Evolutionary conservation across 441 rosid species (phyloP).

Genomic region (Jatropha multifida): DNA sequence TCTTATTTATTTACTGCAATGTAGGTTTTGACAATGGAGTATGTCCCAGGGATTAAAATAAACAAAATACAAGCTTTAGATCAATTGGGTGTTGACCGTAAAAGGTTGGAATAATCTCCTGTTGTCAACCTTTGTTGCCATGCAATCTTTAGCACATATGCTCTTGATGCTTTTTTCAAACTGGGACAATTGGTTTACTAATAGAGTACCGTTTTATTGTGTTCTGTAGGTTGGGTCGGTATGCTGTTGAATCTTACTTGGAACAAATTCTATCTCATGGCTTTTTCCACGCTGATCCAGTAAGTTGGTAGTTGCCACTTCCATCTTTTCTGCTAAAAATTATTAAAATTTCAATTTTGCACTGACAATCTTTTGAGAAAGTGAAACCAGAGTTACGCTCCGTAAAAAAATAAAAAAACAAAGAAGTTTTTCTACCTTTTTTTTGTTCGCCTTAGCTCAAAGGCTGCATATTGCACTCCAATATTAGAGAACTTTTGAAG

Average conservation of each 20-base stretch:
- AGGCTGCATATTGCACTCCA: not conserved
- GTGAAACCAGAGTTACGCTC: not conserved
- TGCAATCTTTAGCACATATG: constrained; percentile 9
- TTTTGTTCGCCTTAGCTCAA: too few relatives aligned
- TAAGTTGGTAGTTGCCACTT: constrained; percentile 34
- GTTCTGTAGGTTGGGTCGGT: constrained; percentile 75
- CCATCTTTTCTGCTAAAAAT: constrained; percentile 10
- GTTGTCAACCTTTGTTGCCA: constrained; percentile 2
- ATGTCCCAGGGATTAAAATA: constrained; percentile 98
- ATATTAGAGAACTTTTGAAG: not conserved
- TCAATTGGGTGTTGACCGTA: constrained; percentile 90
- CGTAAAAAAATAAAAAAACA: too few relatives aligned
- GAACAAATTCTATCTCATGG: constrained; percentile 99
- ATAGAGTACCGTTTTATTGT: not conserved
- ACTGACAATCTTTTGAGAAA: not conserved
- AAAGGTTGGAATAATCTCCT: constrained; percentile 57
- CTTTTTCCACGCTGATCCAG: constrained; percentile 98
- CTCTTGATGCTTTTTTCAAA: constrained; percentile 12
- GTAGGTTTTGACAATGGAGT: constrained; percentile 93
- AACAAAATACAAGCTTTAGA: constrained; percentile 88
- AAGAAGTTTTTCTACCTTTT: too few relatives aligned
- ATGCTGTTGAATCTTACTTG: constrained; percentile 98
- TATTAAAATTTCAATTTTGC: not conserved
- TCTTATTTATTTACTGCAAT: constrained; percentile 21
- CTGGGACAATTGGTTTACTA: not conserved